Percentiles rank a stretch among this genome's conserved stretches.
These are phyloP conservation scores for Alternaria arborescens DNA, from an alignment of 2,329 filamentous ascomycete species.

Conservation along the genomic window DNA sequence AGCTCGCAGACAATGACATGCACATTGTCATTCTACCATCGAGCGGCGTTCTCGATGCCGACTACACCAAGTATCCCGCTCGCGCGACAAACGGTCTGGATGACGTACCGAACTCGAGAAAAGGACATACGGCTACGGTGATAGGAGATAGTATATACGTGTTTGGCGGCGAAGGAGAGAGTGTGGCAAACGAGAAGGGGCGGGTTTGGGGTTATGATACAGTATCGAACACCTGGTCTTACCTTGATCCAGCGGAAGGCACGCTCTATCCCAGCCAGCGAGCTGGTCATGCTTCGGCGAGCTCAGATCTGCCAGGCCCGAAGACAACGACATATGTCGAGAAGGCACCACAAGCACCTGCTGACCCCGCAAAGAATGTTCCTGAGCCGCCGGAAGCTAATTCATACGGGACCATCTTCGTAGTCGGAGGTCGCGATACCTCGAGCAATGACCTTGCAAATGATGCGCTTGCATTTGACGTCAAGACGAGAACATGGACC, in stretches of 20 bases:
- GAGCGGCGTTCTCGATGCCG: conserved; percentile 53
- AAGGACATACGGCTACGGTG: conserved; percentile 54
- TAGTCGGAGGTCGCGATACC: conserved; percentile 57
- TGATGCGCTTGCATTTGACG: conserved; percentile 63
- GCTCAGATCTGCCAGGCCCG: conserved; percentile 52
- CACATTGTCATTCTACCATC: conserved; percentile 62
- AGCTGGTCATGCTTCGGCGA: conserved; percentile 48
- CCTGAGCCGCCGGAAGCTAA: conserved; percentile 52
- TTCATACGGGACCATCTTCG: conserved; percentile 60
- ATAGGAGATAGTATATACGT: conserved; percentile 57
- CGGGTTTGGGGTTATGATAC: conserved; percentile 58
- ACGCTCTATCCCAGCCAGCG: conserved; percentile 42
- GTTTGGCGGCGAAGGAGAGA: conserved; percentile 52
- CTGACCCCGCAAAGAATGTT: conserved; percentile 52
- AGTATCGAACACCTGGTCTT: conserved; percentile 51
- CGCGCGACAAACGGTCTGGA: conserved; percentile 38
- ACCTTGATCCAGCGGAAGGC: conserved; percentile 47
- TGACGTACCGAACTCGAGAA: conserved; percentile 50
- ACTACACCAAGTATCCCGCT: conserved; percentile 51
- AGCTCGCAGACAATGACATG: conserved; percentile 60
- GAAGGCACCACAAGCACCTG: conserved; percentile 51
- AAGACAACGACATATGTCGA: conserved; percentile 40
- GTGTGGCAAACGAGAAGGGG: conserved; percentile 46
- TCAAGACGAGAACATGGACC: conserved; percentile 59
- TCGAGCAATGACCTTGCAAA: conserved; percentile 39